These are phyloP conservation scores for Incumbomyces lentus DNA, from an alignment of 2,329 filamentous ascomycete species.

Conservation along the genomic window DNA sequence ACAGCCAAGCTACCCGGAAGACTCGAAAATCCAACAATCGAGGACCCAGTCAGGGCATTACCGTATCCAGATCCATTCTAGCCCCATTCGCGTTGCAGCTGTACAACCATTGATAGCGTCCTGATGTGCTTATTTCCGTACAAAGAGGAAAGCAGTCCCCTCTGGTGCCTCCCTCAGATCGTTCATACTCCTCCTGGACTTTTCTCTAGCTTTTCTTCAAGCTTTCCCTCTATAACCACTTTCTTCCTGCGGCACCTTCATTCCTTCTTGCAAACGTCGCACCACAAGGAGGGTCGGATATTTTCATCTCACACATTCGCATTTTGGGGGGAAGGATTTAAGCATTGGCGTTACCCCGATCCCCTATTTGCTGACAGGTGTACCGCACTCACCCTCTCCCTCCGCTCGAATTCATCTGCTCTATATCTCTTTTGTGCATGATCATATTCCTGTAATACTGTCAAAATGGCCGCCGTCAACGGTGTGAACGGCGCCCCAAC, in stretches of 20 bases:
- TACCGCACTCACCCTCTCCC: conserved; percentile 2
- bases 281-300: conserved; percentile 12
- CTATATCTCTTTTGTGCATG: conserved; percentile 15
- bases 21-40: conserved; percentile 8
- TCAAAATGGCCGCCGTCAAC: conserved; percentile 28
- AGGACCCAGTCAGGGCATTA: conserved; percentile 3
- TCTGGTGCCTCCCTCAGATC: background rate
- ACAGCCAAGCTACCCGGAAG: conserved; percentile 3
- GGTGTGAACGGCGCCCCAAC: conserved; percentile 27
- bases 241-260: conserved; percentile 12
- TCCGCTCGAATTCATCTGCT: background rate
- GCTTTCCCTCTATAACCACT: conserved; percentile 1
- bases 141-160: background rate
- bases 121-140: conserved; percentile 5
- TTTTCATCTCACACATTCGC: conserved; percentile 11
- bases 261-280: conserved; percentile 12
- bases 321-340: conserved; percentile 3
- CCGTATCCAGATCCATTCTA: conserved; percentile 5
- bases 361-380: conserved; percentile 14
- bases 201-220: conserved; percentile 8
- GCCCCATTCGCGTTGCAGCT: conserved; percentile 2
- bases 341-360: conserved; percentile 15
- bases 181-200: conserved; percentile 6
- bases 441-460: conserved; percentile 16
- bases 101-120: background rate